Evolutionary conservation across 495 filamentous ascomycete genomes (phyloP).

Genomic region (Aspergillus conjunctus): DNA sequence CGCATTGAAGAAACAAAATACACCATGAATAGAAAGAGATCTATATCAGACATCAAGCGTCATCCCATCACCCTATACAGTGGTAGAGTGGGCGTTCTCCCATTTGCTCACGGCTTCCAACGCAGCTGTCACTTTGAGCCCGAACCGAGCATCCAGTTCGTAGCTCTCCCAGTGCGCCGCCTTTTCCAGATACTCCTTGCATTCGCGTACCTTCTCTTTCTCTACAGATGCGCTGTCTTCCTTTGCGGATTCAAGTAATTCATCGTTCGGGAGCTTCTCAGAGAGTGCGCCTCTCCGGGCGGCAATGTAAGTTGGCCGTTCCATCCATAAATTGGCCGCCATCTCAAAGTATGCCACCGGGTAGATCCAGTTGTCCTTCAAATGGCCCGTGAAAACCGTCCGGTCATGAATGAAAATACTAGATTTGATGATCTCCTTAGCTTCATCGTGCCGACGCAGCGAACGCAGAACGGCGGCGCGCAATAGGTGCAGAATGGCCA

Average conservation of each 20-base stretch:
- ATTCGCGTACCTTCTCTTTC: conserved; percentile 61
- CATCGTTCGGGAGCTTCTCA: neutral
- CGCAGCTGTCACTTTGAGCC: conserved; percentile 80
- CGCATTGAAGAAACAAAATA: conserved; percentile 5
- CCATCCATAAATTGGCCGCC: conserved; percentile 79
- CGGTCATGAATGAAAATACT: conserved; percentile 67
- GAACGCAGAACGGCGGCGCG: conserved; percentile 68
- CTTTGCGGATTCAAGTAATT: conserved; percentile 14
- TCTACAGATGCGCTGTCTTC: conserved; percentile 36
- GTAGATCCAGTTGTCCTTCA: conserved; percentile 78
- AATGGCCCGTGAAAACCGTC: conserved; percentile 66
- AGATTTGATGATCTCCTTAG: conserved; percentile 61
- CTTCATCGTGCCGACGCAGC: conserved; percentile 60
- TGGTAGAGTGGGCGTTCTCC: conserved; percentile 42
- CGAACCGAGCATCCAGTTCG: conserved; percentile 82
- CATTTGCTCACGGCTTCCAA: conserved; percentile 76
- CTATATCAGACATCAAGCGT: conserved; percentile 2
- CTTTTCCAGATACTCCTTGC: conserved; percentile 73
- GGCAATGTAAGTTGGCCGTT: conserved; percentile 45
- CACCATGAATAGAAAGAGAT: conserved; percentile 25
- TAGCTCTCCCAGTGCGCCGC: conserved; percentile 82
- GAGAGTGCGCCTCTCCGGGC: conserved; percentile 28
- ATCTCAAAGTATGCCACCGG: conserved; percentile 89
- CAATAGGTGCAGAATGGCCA: conserved; percentile 66
- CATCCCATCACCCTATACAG: conserved; percentile 5